Base-by-base conservation (phyloP, 805 yeast genomes). In the Metschnikowia picachoensis region DNA sequence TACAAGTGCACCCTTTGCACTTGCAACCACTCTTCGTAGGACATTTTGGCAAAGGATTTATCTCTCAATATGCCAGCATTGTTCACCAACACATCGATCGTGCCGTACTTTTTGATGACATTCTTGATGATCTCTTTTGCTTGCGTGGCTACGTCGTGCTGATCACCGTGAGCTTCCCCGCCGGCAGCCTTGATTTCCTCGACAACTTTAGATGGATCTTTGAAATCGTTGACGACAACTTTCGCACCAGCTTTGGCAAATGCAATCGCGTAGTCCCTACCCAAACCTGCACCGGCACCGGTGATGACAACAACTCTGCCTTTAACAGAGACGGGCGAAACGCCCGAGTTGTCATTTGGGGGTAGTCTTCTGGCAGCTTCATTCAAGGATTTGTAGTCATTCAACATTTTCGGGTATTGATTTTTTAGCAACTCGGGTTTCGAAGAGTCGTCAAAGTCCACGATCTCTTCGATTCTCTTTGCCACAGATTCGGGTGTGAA, bases 11-110 rank as follows among this genome's bases (percentile, higher is more conserved):
- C 91, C 55, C 82, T 80, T 53, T 83, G 73, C 44, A 92, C 95
- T 41, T 76, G 75, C 53, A 80, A 67, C 98, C 98, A 92, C 56
- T 87, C 92, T 34, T 76, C 77, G 53, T 86, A 87, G 20, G 87
- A 69, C 89, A 92, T 84, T 65, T 92, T 91, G 41, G 76, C 73
- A 61, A 92, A 87, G 4, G 96, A 87, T 61, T 80, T 81, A 74
- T 94, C 98, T 60, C 97, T 78, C 60, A 92, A 74, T 49, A 92
- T 88, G 49, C 99, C 99, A 13, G 99, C 99, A 64, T 92, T 92
- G 72, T 92, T 92, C 50, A 92, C 76, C 54, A 92, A 76, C 8
- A 88, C 78, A 67, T 92, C 96, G 48, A 92, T 83, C 37, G 85
- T 77, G 31, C 97, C 97, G 68, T 80, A 92, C 47, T 74, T 73